Conservation (phyloP, 192 early-diverging fungal genomes). For the Gaertneriomyces sp. region DNA sequence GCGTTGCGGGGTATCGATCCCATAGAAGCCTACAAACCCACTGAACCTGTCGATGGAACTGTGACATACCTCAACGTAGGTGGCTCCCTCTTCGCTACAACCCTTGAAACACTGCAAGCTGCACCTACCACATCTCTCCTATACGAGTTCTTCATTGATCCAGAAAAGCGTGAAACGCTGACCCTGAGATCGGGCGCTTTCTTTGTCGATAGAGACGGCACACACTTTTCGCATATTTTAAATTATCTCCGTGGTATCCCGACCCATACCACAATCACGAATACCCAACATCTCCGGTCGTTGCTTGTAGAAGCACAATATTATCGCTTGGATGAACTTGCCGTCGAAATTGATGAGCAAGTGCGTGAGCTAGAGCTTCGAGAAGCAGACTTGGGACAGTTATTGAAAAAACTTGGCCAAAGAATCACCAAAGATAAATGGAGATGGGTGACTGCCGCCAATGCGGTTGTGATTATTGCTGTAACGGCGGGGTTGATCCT, state of each 20-base stretch:
- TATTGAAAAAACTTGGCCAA: too few species aligned
- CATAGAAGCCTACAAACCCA: slow-evolving; percentile 3
- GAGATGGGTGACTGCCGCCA: too few species aligned
- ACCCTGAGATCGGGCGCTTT: slow-evolving; percentile 34
- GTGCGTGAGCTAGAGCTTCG: not conserved
- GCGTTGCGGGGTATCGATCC: slow-evolving; percentile 16
- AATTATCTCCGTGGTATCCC: slow-evolving; percentile 47
- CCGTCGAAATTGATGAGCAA: slow-evolving; percentile 4
- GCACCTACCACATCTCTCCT: slow-evolving; percentile 25
- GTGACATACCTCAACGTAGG: slow-evolving; percentile 33
- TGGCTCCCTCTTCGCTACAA: slow-evolving; percentile 34
- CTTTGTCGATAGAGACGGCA: slow-evolving; percentile 45
- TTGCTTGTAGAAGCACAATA: slow-evolving; percentile 16
- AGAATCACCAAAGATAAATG: too few species aligned
- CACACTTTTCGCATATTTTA: slow-evolving; percentile 43
- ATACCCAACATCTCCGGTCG: not conserved
- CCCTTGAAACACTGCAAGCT: slow-evolving; percentile 33
- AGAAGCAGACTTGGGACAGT: not conserved
- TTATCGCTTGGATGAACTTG: slow-evolving; percentile 21
- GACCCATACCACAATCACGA: slow-evolving; percentile 2
- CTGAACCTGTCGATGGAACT: slow-evolving; percentile 11
- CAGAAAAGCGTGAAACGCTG: slow-evolving; percentile 19
- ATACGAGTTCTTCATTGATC: slow-evolving; percentile 24
- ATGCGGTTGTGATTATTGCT: too few species aligned
- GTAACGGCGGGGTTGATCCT: too few species aligned